phyloP scores from a whole-genome alignment of 129 eudicot genomes.

The Pseudognaphalium luteoalbum region DNA sequence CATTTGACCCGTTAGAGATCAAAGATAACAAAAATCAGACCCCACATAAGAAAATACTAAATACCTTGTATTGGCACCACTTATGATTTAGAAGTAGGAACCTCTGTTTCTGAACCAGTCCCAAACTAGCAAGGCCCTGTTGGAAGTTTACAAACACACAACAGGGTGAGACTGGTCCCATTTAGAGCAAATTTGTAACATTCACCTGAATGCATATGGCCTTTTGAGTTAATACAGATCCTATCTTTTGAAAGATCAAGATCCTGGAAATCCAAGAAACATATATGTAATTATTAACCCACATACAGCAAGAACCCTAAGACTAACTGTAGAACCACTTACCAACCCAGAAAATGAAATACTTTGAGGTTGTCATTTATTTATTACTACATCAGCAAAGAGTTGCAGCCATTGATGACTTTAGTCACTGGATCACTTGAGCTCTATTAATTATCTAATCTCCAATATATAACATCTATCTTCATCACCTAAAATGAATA shows the following conservation, averaged over 20 bases:
- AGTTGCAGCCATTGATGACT: constrained; percentile 21
- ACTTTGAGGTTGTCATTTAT: neutral
- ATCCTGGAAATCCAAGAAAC: neutral
- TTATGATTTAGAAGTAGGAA: too few species aligned
- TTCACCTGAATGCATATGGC: neutral
- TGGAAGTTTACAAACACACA: neutral
- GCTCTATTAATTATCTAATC: neutral
- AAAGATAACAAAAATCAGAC: neutral
- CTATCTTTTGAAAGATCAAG: neutral
- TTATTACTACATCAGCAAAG: neutral
- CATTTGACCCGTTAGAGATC: neutral
- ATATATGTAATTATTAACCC: neutral
- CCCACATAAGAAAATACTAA: neutral
- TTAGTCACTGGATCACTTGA: neutral
- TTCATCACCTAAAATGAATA: neutral
- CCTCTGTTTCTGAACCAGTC: neutral
- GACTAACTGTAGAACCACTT: neutral
- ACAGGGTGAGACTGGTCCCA: neutral
- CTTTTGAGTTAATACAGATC: neutral
- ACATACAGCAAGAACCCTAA: neutral
- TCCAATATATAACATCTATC: neutral
- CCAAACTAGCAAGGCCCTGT: neutral
- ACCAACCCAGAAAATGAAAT: neutral
- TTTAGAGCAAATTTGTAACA: neutral
- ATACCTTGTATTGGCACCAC: too few species aligned